Evolutionary conservation across 2,329 filamentous ascomycete genomes (phyloP).

Genomic region (Proliferodiscus dingleyae): DNA sequence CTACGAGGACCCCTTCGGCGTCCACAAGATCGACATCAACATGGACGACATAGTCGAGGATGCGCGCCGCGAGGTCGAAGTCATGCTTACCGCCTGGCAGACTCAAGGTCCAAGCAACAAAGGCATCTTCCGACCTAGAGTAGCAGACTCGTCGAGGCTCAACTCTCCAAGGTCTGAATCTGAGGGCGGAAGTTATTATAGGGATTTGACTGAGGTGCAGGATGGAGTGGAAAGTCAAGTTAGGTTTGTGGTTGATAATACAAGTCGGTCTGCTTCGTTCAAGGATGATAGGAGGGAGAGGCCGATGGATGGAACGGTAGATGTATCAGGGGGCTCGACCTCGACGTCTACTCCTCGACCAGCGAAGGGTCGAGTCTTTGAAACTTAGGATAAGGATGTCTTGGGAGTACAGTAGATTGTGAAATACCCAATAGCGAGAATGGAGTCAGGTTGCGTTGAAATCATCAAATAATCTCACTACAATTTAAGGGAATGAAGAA

Average conservation of each 20-base stretch:
- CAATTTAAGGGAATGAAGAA: too few relatives aligned
- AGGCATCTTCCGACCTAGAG: conserved; percentile 23
- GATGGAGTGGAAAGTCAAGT: conserved; percentile 13
- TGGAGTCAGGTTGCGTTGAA: too few relatives aligned
- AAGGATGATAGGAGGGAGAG: conserved; percentile 14
- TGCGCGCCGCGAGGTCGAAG: conserved; percentile 51
- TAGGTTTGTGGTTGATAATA: conserved; percentile 15
- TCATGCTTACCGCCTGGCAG: conserved; percentile 54
- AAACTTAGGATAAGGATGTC: neutral
- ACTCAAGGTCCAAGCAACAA: conserved; percentile 23
- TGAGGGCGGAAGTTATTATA: conserved; percentile 11
- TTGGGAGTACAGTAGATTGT: neutral
- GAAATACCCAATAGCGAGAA: neutral
- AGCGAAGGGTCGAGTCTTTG: neutral
- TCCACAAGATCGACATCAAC: conserved; percentile 62
- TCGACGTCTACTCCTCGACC: neutral
- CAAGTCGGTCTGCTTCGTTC: conserved; percentile 7
- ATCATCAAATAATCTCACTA: too few relatives aligned
- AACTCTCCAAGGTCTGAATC: conserved; percentile 16
- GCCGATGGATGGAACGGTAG: conserved; percentile 5
- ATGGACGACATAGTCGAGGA: conserved; percentile 63
- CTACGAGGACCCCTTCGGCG: conserved; percentile 62
- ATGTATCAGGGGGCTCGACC: conserved; percentile 7
- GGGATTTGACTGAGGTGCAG: conserved; percentile 5
- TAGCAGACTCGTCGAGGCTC: neutral